A percentile compares a stretch with the other conserved stretches of the same genome.
Evolutionary conservation across 345 rosid genomes (phyloP).

Genomic region (Rhizophora mangle): DNA sequence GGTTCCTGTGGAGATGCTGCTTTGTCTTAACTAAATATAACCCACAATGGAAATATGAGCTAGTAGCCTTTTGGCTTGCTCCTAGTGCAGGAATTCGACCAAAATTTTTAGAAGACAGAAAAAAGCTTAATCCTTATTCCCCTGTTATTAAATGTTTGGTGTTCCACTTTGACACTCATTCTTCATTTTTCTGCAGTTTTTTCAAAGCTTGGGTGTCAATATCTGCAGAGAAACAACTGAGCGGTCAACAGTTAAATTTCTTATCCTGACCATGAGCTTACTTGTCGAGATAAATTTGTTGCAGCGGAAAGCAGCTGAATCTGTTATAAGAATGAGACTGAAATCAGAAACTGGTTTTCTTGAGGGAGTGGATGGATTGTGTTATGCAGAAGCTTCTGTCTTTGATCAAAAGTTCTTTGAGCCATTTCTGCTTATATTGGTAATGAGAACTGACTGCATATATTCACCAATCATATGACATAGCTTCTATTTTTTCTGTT

Average conservation of each 20-base stretch:
- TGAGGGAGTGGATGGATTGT: constrained; percentile 33
- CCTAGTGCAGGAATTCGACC: too few relatives aligned
- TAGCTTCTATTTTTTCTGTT: background rate
- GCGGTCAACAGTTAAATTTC: constrained; percentile 56
- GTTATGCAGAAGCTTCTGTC: constrained; percentile 29
- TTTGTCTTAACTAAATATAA: too few relatives aligned
- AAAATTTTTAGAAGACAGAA: too few relatives aligned
- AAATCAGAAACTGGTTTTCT: constrained; percentile 22
- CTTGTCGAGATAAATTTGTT: constrained; percentile 58
- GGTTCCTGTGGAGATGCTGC: too few relatives aligned
- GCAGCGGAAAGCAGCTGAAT: constrained; percentile 43
- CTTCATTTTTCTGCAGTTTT: constrained; percentile 47
- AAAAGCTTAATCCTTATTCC: too few relatives aligned
- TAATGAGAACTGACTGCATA: constrained; percentile 28
- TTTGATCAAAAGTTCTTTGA: constrained; percentile 42
- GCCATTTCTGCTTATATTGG: constrained; percentile 50
- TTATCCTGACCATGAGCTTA: constrained; percentile 54
- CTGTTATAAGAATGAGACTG: constrained; percentile 25
- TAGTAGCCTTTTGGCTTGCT: too few relatives aligned
- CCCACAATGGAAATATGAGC: too few relatives aligned
- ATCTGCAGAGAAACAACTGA: constrained; percentile 46
- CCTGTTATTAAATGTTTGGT: too few relatives aligned
- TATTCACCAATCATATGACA: background rate
- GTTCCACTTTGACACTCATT: constrained; percentile 18
- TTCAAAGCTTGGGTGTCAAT: constrained; percentile 41